Base-by-base conservation (phyloP, 495 filamentous ascomycete genomes). In the Xylaria intraflava region DNA sequence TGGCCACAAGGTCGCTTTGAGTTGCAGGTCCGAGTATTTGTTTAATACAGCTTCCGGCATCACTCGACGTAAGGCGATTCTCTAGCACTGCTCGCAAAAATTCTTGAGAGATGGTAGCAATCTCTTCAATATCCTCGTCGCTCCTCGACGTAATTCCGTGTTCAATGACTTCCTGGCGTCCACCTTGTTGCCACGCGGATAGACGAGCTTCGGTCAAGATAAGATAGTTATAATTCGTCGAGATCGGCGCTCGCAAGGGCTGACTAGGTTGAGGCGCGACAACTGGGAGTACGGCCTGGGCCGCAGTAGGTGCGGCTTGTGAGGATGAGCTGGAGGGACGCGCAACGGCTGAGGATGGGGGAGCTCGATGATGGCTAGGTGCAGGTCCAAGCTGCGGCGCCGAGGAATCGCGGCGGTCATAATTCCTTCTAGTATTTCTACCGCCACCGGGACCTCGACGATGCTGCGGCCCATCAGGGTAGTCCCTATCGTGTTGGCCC, bases 21-120 rank as follows among this genome's bases (percentile, higher is more conserved):
- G 70, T 62, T 45, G 79, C 73, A 40, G 76, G 74, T 2, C 78
- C 83, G 20, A 95, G 67, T 20, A 96, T 88, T 33, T 90, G 83
- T 57, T 81, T 85, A 27, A 96, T 75, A 51, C 82, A 78, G 19
- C 56, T 70, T n/a, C 91, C 90, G 45, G 85, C 84, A 51, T 92
- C 85, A 3, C 66, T 61, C 16, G 87, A 74, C 20, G 77, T 70
- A 20, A 96, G 61, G 43, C 82, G 75, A n/a, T 75, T 78, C 58
- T 90, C 85, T 7, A 90, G 64, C 38, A 81, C 83, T 36, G 88
- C 80, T 40, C 81, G 78, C 19, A 93, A 76, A 22, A 97, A 75
- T 62, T 99, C 94, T 66, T 96, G 89, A 57, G 90, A 91, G 20
- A 96, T 72, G 10, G 77, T 79, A 29, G 82, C 78, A 27, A 96